These are phyloP conservation scores for Triticum urartu DNA, from an alignment of 176 grass and related monocot species.

Conservation along the genomic window DNA sequence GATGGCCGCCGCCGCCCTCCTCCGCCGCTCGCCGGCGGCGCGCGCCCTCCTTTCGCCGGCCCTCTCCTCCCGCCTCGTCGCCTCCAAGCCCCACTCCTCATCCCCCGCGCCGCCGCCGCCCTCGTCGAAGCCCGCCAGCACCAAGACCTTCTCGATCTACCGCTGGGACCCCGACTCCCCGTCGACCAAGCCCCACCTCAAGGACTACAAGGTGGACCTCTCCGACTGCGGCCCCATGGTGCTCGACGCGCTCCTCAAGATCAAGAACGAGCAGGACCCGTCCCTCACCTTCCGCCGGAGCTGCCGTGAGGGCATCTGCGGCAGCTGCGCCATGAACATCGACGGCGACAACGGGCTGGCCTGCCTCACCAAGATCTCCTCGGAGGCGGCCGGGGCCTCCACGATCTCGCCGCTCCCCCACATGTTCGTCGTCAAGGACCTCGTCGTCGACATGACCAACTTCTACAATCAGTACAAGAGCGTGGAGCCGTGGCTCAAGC, in stretches of 20 bases:
- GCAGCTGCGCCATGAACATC: conserved; percentile 95
- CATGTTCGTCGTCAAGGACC: conserved; percentile 97
- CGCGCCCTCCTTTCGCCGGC: conserved; percentile 47
- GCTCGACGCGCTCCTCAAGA: conserved; percentile 84
- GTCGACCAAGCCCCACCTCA: conserved; percentile 74
- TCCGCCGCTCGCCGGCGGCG: conserved; percentile 44
- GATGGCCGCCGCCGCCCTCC: conserved; percentile 45
- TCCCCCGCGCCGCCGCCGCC: conserved; percentile 44
- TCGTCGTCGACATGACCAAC: conserved; percentile 98
- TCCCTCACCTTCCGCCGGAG: conserved; percentile 94
- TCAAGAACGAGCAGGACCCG: conserved; percentile 95
- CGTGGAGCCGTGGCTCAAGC: conserved; percentile 88
- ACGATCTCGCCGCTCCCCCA: conserved; percentile 86
- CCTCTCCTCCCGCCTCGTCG: conserved; percentile 55
- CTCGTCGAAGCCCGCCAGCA: not conserved
- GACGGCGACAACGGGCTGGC: conserved; percentile 96
- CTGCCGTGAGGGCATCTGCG: conserved; percentile 98
- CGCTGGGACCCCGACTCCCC: conserved; percentile 88
- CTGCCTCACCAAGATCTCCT: conserved; percentile 92
- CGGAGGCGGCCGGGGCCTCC: conserved; percentile 25
- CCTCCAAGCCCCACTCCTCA: conserved; percentile 68
- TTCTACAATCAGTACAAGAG: conserved; percentile 95
- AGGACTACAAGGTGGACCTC: conserved; percentile 80
- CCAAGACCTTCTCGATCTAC: conserved; percentile 98
- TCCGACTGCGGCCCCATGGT: conserved; percentile 86